A percentile compares a stretch with the other conserved stretches of the same genome.
Conservation (phyloP, 495 filamentous ascomycete species). For the Xanthoparmelia taractica region DNA sequence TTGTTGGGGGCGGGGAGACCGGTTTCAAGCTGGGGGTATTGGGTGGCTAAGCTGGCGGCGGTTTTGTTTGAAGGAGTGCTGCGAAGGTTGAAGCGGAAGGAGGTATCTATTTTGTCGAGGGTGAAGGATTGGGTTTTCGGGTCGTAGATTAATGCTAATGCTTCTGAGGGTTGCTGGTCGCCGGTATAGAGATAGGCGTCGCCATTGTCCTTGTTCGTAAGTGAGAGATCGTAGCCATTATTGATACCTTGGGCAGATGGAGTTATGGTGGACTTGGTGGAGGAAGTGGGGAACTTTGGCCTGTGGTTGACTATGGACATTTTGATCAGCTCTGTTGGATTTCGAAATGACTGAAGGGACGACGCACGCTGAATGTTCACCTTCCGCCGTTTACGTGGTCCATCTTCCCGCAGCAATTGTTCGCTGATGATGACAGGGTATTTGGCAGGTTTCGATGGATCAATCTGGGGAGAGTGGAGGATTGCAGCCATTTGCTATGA, state of each 20-base stretch:
- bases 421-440: constrained; percentile 20
- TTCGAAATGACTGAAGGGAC: not conserved
- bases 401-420: constrained; percentile 18
- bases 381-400: constrained; percentile 16
- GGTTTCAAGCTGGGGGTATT: constrained; percentile 43
- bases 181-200: constrained; percentile 46
- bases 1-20: constrained; percentile 33
- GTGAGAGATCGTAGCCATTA: constrained; percentile 42
- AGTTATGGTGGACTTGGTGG: constrained; percentile 38
- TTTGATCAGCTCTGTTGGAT: not conserved
- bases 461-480: constrained; percentile 8
- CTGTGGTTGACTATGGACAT: constrained; percentile 40
- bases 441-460: constrained; percentile 23
- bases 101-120: constrained; percentile 43
- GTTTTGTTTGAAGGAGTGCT: constrained; percentile 41
- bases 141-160: constrained; percentile 48
- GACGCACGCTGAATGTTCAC: constrained; percentile 19
- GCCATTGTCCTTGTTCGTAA: constrained; percentile 42
- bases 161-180: constrained; percentile 39
- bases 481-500: constrained; percentile 25
- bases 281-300: constrained; percentile 39
- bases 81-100: constrained; percentile 51
- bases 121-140: constrained; percentile 42
- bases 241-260: constrained; percentile 31
- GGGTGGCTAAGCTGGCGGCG: constrained; percentile 37